Percentiles rank a stretch among this genome's conserved stretches.
phyloP scores from a whole-genome alignment of 306 rosid genomes.

The Gynostemma pentaphyllum region DNA sequence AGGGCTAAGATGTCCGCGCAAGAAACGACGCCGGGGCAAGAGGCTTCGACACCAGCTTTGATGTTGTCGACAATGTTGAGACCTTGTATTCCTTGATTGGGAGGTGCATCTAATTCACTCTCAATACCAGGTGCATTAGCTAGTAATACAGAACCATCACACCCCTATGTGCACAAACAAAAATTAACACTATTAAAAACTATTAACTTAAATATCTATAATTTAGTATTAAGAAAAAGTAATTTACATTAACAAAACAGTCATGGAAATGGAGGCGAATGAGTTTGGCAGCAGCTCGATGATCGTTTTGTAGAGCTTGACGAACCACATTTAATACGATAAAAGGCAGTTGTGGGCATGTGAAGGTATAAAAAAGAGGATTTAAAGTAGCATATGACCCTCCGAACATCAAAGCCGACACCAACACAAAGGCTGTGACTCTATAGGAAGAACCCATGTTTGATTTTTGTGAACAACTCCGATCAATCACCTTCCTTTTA shows the following conservation, averaged over 20 bases:
- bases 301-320: neutral
- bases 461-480: neutral
- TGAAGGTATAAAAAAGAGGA: neutral
- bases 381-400: neutral
- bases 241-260: neutral
- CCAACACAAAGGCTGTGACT: neutral
- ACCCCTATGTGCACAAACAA: slow-evolving; percentile 28
- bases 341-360: slow-evolving; percentile 8
- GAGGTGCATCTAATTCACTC: slow-evolving; percentile 61
- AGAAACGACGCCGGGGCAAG: slow-evolving; percentile 53
- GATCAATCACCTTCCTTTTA: neutral
- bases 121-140: slow-evolving; percentile 42
- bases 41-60: slow-evolving; percentile 44
- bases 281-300: slow-evolving; percentile 3
- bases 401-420: neutral
- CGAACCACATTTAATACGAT: neutral
- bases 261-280: slow-evolving; percentile 9
- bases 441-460: neutral
- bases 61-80: slow-evolving; percentile 47
- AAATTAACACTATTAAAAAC: neutral
- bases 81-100: slow-evolving; percentile 35
- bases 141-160: slow-evolving; percentile 61
- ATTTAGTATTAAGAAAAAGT: neutral
- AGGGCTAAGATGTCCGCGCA: slow-evolving; percentile 72
- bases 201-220: neutral